Percentiles rank a stretch among this genome's conserved stretches.
Conservation (phyloP, 1,284 basidiomycete genomes). For the Tremellales sp. region DNA sequence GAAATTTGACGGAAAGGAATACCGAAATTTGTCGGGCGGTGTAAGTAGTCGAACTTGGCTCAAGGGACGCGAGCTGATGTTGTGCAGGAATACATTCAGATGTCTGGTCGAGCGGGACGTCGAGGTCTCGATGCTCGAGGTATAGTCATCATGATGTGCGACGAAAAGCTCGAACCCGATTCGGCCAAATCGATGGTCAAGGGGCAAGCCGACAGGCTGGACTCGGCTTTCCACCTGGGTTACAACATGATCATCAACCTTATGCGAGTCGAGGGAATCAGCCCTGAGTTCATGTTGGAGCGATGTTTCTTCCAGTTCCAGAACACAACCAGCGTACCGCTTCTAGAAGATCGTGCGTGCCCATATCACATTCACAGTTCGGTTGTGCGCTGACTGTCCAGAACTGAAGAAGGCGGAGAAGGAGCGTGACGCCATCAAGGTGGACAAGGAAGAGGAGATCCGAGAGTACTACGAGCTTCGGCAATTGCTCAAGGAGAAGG, state of each 20-base stretch:
- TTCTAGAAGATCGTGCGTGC: conserved; percentile 72
- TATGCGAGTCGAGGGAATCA: conserved; percentile 98
- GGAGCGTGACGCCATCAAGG: conserved; percentile 60
- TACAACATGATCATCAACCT: conserved; percentile 99
- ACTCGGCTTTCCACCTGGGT: conserved; percentile 97
- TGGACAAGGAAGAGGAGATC: conserved; percentile 79
- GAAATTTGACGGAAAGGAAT: conserved; percentile 95
- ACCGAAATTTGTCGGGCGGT: conserved; percentile 71
- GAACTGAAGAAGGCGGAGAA: conserved; percentile 75
- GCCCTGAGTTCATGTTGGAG: conserved; percentile 97
- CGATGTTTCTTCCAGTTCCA: conserved; percentile 99
- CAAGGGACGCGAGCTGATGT: conserved; percentile 49
- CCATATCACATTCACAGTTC: too few relatives aligned
- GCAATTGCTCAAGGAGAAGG: conserved; percentile 85
- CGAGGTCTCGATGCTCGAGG: conserved; percentile 97
- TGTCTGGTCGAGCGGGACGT: conserved; percentile 97
- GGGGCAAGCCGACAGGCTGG: conserved; percentile 92
- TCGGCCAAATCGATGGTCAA: conserved; percentile 97
- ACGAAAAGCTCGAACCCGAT: conserved; percentile 91
- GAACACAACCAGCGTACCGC: conserved; percentile 82
- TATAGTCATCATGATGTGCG: conserved; percentile 99
- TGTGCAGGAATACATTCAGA: conserved; percentile 95
- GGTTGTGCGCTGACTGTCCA: conserved; percentile 46
- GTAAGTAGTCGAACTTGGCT: conserved; percentile 30
- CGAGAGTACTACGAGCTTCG: conserved; percentile 88